Evolutionary conservation across 805 yeast genomes (phyloP), one percentile per base, ranked within the genome.

Genomic region (Candida ipomoeae): DNA sequence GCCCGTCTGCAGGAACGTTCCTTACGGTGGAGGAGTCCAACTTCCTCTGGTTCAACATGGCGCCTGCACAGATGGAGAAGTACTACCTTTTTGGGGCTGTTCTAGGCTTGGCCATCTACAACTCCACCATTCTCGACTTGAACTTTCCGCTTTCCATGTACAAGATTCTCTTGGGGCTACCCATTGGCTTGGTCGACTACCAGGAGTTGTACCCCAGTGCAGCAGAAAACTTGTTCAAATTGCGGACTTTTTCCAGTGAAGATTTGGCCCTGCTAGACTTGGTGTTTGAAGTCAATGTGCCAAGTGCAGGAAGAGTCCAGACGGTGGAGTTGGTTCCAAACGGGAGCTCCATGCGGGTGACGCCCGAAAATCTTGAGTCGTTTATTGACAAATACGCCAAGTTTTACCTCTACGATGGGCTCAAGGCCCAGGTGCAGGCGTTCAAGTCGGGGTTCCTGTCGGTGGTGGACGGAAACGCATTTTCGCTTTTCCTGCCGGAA

Each of bases 91-190:
- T 90, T 48, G 99, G 99, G 0, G 87, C 87, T 2, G 84, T 90
- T 1, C 68, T 94, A 38, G 98, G 97, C 0, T 74, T 94, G 57
- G 97, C 98, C 0, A 84, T 94, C 33, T 89, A 88, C 66, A 94
- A 92, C 66, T 87, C 97, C 0, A 85, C 90, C 0, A 89, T 91
- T 44, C 70, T 92, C 42, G 96, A 90, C 63, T 70, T 92, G 49
- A 79, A 79, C 41, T 81, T 92, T 49, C 97, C 98, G 0, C 69
- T 71, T 33, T 87, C 87, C 0, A 66, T 90, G 36, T 94, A 87
- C 68, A 91, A 89, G 67, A 79, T 87, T 53, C 68, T 92, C 37
- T 70, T 89, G 57, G 76, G 74, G 2, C 72, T 78, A 46, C 79
- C 78, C 5, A 68, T 82, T 26, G 75, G 74, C 0, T 67, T 88